Conservation (phyloP, 2,329 filamentous ascomycete genomes). For the Diaporthe velutina region DNA sequence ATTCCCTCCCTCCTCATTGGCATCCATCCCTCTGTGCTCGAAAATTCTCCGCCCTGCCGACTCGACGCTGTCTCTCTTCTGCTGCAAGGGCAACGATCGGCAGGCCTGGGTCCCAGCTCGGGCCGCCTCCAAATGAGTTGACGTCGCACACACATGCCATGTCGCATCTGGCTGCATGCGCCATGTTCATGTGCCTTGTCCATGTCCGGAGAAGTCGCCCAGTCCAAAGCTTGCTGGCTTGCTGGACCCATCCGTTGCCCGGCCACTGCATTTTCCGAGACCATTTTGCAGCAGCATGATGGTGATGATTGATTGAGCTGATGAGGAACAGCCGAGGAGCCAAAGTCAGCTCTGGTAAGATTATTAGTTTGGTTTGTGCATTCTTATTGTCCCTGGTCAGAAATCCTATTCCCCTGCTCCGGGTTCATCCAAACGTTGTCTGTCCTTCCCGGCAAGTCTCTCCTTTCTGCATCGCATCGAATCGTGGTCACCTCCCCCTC, state of each 20-base stretch:
- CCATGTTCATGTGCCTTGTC: conserved; percentile 4
- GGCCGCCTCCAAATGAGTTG: conserved; percentile 34
- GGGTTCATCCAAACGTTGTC: conserved; percentile 15
- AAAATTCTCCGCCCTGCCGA: conserved; percentile 26
- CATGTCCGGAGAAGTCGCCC: background rate
- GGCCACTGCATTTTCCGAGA: conserved; percentile 36
- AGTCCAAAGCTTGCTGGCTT: background rate
- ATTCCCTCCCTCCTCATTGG: conserved; percentile 1
- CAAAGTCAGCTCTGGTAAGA: background rate
- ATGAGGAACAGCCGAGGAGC: background rate
- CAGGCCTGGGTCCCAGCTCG: conserved; percentile 34
- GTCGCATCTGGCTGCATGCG: conserved; percentile 13
- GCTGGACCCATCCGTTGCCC: conserved; percentile 39
- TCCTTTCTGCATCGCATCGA: background rate
- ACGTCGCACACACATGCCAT: conserved; percentile 28
- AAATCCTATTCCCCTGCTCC: background rate
- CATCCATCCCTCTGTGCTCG: background rate
- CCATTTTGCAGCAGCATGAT: conserved; percentile 5
- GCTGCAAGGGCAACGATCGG: conserved; percentile 22
- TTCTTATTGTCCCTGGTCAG: background rate
- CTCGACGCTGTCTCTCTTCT: conserved; percentile 13
- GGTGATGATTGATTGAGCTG: background rate
- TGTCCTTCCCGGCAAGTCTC: conserved; percentile 2
- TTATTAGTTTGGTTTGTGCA: conserved; percentile 22
- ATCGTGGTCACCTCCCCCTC: background rate